Evolutionary conservation across 2,329 filamentous ascomycete species (phyloP), one percentile per base, ranked within the genome.

Genomic region (Diaporthe amygdali): DNA sequence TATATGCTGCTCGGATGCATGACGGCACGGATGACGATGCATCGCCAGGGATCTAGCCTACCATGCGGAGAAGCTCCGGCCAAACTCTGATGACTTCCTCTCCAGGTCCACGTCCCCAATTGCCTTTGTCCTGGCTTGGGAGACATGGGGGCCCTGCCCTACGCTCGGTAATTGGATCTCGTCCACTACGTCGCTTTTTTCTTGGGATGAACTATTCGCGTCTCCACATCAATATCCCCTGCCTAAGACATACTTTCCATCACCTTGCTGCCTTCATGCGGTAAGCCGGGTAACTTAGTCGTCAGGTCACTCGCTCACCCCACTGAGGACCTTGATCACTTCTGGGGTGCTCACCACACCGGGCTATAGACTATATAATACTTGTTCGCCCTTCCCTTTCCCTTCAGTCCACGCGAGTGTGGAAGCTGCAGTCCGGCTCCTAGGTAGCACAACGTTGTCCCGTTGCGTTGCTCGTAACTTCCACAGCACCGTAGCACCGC

Each of bases 11-110:
- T 47, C 3, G 34, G 59, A 63, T 63, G 59, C 59, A 47, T 63
- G 41, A 63, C 59, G 59, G 59, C 41, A 63, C 59, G 41, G 41
- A 63, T 63, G 59, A 63, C 59, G 59, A 63, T 63, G 27, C 59
- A 12, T 34, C 20, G n/a, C 27, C 59, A 63, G 59, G 59, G 59
- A 63, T 63, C 20, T 37, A 8, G 59, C 59, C 59, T 63, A 41
- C 41, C 59, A 63, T 63, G 41, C 59, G 41, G 59, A 47, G 41
- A 47, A 63, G 59, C 37, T 41, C 41, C 59, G 41, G 59, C 41
- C 30, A 25, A 47, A 63, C 27, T 47, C 20, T 47, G 41, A 47
- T 63, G 41, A 41, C 41, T 47, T 34, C 41, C 47, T 22, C 41
- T 27, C 56, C 56, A 61, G 39, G 56, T 39, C 54, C 3, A n/a